These are phyloP conservation scores for Apiospora marii DNA, from an alignment of 2,329 filamentous ascomycete genomes.

Conservation along the genomic window DNA sequence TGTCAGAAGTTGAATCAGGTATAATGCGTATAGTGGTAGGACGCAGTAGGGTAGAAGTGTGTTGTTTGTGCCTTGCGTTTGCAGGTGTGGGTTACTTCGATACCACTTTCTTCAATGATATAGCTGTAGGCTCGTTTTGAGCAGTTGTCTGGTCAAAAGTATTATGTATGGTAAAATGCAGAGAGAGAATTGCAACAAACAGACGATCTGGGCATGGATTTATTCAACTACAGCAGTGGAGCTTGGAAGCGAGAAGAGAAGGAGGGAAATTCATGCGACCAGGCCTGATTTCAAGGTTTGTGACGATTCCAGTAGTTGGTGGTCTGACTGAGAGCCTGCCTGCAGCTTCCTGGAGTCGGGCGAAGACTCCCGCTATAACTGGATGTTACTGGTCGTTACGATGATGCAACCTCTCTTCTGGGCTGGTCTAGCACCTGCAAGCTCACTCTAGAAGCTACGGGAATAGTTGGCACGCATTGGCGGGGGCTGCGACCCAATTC, in stretches of 20 bases:
- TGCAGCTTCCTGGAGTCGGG: conserved; percentile 10
- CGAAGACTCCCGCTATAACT: conserved; percentile 10
- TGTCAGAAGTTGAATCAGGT: background rate
- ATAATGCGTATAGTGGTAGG: background rate
- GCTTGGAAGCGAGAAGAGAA: background rate
- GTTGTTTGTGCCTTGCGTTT: conserved; percentile 21
- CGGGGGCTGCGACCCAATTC: conserved; percentile 11
- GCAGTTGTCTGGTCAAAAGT: background rate
- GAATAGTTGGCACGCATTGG: conserved; percentile 12
- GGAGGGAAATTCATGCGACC: background rate
- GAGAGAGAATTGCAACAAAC: background rate
- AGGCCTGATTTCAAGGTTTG: conserved; percentile 17
- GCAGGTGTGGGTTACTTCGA: conserved; percentile 14
- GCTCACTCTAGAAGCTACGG: conserved; percentile 21
- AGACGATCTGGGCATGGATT: background rate
- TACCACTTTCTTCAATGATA: background rate
- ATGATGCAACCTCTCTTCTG: conserved; percentile 18
- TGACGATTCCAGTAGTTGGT: conserved; percentile 10
- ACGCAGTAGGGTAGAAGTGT: background rate
- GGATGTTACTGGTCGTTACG: conserved; percentile 9
- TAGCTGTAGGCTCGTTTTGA: background rate
- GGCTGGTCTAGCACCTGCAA: conserved; percentile 17
- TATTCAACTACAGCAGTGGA: conserved; percentile 19
- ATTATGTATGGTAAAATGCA: background rate
- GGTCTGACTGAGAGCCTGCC: conserved; percentile 20